Evolutionary conservation across 2,329 filamentous ascomycete species (phyloP).

Genomic region (Aureobasidium leucospermi): DNA sequence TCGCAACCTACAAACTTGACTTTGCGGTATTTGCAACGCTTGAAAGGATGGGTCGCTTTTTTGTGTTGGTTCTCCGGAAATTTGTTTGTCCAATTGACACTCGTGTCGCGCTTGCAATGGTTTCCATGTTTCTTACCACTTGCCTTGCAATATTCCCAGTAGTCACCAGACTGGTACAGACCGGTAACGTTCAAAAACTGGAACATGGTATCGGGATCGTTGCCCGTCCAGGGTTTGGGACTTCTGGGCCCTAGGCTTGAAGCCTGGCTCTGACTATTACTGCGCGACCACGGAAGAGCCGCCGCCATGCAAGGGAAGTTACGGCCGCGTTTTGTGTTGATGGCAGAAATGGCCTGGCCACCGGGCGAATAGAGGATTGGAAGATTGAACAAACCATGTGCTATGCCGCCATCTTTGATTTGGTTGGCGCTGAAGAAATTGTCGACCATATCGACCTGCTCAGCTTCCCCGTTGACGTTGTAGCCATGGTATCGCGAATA

Average conservation of each 20-base stretch:
- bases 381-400: neutral
- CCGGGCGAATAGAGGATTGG: neutral
- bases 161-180: neutral
- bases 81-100: neutral
- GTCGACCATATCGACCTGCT: neutral
- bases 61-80: neutral
- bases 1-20: neutral
- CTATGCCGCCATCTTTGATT: neutral
- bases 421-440: neutral
- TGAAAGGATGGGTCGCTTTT: neutral
- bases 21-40: neutral
- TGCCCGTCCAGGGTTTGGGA: neutral
- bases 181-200: neutral
- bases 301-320: constrained; percentile 4
- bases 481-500: neutral
- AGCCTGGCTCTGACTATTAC: too few species aligned
- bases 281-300: neutral
- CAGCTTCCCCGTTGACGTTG: neutral
- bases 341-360: neutral
- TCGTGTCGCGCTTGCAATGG: neutral
- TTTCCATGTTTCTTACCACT: neutral
- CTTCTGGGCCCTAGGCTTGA: too few species aligned
- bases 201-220: neutral
- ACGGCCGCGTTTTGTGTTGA: neutral
- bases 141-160: neutral